Base-by-base conservation (phyloP, 179 eudicot genomes). In the Nepenthes alata region DNA sequence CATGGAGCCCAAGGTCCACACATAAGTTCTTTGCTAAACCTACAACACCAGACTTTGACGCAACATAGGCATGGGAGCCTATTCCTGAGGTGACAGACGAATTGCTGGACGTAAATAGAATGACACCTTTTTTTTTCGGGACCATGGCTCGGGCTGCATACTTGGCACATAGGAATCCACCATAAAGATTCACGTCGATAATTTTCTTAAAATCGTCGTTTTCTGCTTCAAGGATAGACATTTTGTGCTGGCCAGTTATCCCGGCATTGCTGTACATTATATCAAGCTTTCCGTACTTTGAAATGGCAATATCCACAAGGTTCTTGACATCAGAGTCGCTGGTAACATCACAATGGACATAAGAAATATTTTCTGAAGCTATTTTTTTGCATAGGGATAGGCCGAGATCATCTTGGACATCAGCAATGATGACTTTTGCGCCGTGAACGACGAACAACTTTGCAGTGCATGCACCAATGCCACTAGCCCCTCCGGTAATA, bases 221-320 rank as follows among this genome's bases (percentile, higher is more conserved):
- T 3, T 53, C 69, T 0, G 1, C 0, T 9, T 10, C 44, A 9
- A 35, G 3, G 37, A 57, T 69, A 12, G 47, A 5, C 1, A 41
- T 2, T 14, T 37, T 57, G 2, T 5, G 1, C 9, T 38, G n/a
- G 11, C 51, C 63, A 4, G 5, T 12, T 1, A 37, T 62, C 11
- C 73, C 73, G 0, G 72, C 77, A 11, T 68, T 73, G 61, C 60
- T 73, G 56, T 55, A 68, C 77, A 73, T 63, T 54, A 64, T 55
- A 41, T 68, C 77, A 14, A 68, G 62, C 36, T 68, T 69, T 10
- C 66, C 69, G 16, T 59, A 59, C 47, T 55, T 52, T 12, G 57
- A 14, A 47, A 73, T 37, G 11, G 77, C 38, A 4, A 11, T 13
- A 39, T 68, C 61, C 5, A 67, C 69, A 2, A 55, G 35, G 6